Conservation (phyloP, 2,329 filamentous ascomycete species). For the Cercospora janseana region DNA sequence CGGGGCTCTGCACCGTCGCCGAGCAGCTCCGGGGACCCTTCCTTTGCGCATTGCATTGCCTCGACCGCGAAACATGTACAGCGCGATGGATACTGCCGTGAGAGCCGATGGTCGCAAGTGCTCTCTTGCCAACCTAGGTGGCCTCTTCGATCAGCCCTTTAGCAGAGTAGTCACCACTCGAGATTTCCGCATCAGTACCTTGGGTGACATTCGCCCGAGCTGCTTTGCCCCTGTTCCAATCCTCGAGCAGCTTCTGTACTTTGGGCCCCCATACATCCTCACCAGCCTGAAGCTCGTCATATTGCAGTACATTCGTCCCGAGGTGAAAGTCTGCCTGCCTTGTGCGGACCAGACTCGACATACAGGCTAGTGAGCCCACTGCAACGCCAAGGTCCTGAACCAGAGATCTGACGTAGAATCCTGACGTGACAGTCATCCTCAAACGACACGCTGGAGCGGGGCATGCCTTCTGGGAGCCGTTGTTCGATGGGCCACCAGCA, state of each 20-base stretch:
- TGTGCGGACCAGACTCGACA: conserved; percentile 78
- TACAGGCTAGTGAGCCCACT: conserved; percentile 76
- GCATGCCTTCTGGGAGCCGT: conserved; percentile 24
- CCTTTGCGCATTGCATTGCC: no score
- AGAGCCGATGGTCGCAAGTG: no score
- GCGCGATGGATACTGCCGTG: no score
- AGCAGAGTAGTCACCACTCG: no score
- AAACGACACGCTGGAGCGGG: conserved; percentile 73
- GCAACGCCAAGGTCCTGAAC: conserved; percentile 87
- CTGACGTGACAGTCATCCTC: conserved; percentile 88
- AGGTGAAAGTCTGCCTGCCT: conserved; percentile 79
- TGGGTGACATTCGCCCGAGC: background rate
- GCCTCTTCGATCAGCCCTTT: no score
- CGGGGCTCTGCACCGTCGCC: no score
- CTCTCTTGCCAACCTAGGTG: no score
- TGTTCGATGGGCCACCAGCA: background rate
- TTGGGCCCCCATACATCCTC: conserved; percentile 81
- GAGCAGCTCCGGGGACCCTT: no score
- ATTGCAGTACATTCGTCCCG: conserved; percentile 73
- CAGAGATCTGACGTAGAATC: conserved; percentile 93
- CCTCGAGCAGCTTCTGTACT: conserved; percentile 57
- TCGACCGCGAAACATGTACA: no score
- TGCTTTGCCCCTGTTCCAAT: conserved; percentile 18
- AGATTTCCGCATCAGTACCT: background rate
- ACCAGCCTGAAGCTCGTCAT: conserved; percentile 69